These are phyloP conservation scores for Hanseniaspora valbyensis DNA, from an alignment of 805 yeast species.

Conservation along the genomic window DNA sequence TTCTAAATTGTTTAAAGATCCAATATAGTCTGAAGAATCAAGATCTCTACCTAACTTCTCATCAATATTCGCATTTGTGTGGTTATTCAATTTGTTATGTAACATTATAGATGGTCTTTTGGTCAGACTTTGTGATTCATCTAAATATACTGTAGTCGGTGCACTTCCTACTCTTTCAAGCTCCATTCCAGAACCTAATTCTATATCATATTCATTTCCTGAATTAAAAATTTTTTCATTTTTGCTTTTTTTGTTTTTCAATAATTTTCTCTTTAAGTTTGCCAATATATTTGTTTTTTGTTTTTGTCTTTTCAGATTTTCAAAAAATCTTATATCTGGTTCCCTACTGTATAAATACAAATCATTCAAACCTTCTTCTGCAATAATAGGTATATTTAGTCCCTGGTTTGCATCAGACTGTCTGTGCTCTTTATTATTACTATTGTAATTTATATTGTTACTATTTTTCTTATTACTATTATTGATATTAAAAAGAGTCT, in stretches of 20 bases:
- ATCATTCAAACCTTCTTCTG: slow-evolving; percentile 13
- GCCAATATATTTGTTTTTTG: neutral
- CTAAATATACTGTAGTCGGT: slow-evolving; percentile 1
- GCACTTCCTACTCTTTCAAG: slow-evolving; percentile 2
- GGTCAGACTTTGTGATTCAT: neutral
- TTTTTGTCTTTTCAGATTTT: neutral
- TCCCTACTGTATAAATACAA: slow-evolving; percentile 14
- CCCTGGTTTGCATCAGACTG: slow-evolving; percentile 12
- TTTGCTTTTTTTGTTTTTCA: neutral
- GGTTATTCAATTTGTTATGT: neutral
- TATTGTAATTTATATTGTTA: too few relatives aligned
- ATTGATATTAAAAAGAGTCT: neutral
- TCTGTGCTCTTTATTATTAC: slow-evolving; percentile 5
- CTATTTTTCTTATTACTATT: too few relatives aligned
- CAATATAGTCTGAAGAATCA: slow-evolving; percentile 8
- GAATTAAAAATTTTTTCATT: too few relatives aligned
- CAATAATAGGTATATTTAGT: slow-evolving; percentile 8
- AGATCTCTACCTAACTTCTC: neutral
- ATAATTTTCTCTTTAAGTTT: neutral
- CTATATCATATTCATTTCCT: neutral
- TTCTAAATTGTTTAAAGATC: neutral
- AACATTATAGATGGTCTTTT: neutral
- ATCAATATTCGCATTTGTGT: neutral
- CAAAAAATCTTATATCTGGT: slow-evolving; percentile 10
- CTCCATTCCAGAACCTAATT: neutral